Conservation (phyloP, 2,329 filamentous ascomycete genomes). For the Exophiala bonariae region DNA sequence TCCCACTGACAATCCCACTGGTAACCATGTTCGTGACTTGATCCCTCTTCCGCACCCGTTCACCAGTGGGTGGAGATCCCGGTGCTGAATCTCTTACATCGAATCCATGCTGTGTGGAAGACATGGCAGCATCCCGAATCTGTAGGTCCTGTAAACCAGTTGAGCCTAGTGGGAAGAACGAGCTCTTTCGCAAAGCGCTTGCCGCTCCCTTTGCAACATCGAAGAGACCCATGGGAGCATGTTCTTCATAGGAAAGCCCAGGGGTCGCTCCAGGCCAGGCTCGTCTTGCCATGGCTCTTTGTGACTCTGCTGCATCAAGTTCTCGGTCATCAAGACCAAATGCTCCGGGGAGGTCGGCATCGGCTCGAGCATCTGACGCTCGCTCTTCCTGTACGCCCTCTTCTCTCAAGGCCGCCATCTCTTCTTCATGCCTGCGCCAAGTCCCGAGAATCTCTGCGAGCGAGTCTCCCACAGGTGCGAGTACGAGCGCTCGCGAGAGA, state of each 20-base stretch:
- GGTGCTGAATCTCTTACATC: slow-evolving; percentile 14
- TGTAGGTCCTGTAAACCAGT: slow-evolving; percentile 17
- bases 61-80: slow-evolving; percentile 18
- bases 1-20: slow-evolving; percentile 60
- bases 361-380: slow-evolving; percentile 58
- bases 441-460: slow-evolving; percentile 62
- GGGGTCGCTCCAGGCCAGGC: slow-evolving; percentile 26
- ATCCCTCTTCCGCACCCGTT: slow-evolving; percentile 49
- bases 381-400: slow-evolving; percentile 58
- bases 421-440: slow-evolving; percentile 65
- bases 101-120: neutral
- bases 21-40: slow-evolving; percentile 65
- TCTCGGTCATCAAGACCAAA: slow-evolving; percentile 46
- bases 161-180: slow-evolving; percentile 43
- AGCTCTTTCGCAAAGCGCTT: slow-evolving; percentile 46
- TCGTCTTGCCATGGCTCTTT: slow-evolving; percentile 39
- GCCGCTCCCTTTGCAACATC: slow-evolving; percentile 53
- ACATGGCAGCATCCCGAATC: slow-evolving; percentile 7
- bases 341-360: slow-evolving; percentile 44
- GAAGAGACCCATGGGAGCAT: slow-evolving; percentile 54
- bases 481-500: slow-evolving; percentile 61
- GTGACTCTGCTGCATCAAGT: slow-evolving; percentile 46
- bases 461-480: slow-evolving; percentile 55
- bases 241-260: slow-evolving; percentile 31
- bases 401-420: slow-evolving; percentile 54